These are phyloP conservation scores for Pichia occidentalis DNA, from an alignment of 805 yeast genomes.

Conservation along the genomic window DNA sequence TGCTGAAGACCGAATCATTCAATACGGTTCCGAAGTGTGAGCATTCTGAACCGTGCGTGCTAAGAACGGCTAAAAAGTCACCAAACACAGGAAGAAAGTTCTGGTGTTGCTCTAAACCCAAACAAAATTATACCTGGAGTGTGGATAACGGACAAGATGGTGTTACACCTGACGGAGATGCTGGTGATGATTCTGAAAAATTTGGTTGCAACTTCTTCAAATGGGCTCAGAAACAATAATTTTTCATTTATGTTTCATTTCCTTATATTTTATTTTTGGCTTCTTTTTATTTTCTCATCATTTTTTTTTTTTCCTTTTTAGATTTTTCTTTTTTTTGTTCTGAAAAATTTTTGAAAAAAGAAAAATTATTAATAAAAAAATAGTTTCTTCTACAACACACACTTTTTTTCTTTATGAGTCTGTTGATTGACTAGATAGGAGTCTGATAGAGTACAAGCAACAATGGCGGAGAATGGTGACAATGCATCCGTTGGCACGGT, in stretches of 20 bases:
- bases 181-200: slow-evolving; percentile 15
- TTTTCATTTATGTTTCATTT: not conserved
- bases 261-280: not conserved
- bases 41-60: slow-evolving; percentile 40
- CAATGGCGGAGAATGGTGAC: not conserved
- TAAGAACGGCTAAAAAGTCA: slow-evolving; percentile 39
- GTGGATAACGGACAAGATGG: slow-evolving; percentile 25
- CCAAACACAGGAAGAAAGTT: slow-evolving; percentile 44
- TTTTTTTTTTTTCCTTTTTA: not conserved
- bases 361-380: no score
- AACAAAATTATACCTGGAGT: slow-evolving; percentile 22
- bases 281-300: not conserved
- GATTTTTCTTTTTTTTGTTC: no score
- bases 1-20: slow-evolving; percentile 16
- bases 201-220: slow-evolving; percentile 48
- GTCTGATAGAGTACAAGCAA: not conserved
- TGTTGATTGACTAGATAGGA: not conserved
- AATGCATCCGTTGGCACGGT: no score
- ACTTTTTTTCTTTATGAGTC: not conserved
- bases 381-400: no score
- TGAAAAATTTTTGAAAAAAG: no score
- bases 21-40: slow-evolving; percentile 36
- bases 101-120: slow-evolving; percentile 44
- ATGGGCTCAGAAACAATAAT: slow-evolving; percentile 36
- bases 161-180: not conserved